Conservation (phyloP, 495 filamentous ascomycete species). For the Terfezia claveryi region DNA sequence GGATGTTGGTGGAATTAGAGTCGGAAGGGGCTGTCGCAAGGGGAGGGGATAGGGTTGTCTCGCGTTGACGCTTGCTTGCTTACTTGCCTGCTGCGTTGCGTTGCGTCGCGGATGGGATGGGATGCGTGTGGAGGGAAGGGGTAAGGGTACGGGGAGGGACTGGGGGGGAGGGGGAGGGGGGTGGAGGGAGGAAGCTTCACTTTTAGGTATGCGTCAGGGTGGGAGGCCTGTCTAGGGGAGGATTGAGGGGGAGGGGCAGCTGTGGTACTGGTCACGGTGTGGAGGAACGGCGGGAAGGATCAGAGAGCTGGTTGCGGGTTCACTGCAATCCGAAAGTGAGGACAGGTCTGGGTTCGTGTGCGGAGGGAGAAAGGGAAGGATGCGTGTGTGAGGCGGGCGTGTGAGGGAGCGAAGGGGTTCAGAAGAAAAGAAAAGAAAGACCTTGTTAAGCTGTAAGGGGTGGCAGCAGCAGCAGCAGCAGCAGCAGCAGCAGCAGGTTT, state of each 20-base stretch:
- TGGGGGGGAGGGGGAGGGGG: background rate
- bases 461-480: too few species aligned
- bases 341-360: background rate
- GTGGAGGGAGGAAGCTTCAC: background rate
- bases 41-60: too few species aligned
- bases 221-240: background rate
- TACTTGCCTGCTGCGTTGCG: too few species aligned
- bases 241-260: background rate
- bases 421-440: too few species aligned
- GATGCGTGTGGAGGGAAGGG: background rate
- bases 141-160: background rate
- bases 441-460: too few species aligned
- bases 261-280: background rate
- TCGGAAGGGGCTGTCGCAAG: too few species aligned
- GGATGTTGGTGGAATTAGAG: too few species aligned
- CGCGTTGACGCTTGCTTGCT: too few species aligned
- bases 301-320: background rate
- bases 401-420: background rate
- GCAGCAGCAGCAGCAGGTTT: too few species aligned
- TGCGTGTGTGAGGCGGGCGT: background rate
- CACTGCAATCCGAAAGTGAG: background rate
- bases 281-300: background rate
- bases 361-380: background rate
- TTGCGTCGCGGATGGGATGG: background rate
- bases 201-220: too few species aligned